These are phyloP conservation scores for Royoungia palumana DNA, from an alignment of 768 basidiomycete species.

Conservation along the genomic window DNA sequence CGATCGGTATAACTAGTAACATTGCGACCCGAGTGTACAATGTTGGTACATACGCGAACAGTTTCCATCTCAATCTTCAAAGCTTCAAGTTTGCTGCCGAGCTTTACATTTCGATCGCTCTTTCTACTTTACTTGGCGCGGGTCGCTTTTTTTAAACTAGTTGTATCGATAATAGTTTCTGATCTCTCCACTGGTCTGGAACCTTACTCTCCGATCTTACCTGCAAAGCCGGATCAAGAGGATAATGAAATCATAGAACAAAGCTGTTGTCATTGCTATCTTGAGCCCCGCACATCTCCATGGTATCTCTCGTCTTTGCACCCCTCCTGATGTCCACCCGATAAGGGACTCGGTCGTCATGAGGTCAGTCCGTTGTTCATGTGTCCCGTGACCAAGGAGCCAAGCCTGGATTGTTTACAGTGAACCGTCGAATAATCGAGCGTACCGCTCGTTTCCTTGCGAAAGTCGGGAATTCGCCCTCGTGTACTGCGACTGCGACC, in stretches of 20 bases:
- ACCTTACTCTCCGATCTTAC: constrained; percentile 62
- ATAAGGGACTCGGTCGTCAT: constrained; percentile 57
- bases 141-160: constrained; percentile 40
- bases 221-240: constrained; percentile 30
- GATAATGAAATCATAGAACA: constrained; percentile 57
- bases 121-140: constrained; percentile 43
- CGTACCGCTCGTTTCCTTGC: constrained; percentile 74
- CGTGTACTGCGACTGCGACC: constrained; percentile 54
- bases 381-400: constrained; percentile 57
- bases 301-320: constrained; percentile 52
- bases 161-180: too few species aligned
- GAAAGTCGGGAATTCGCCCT: constrained; percentile 59
- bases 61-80: not conserved
- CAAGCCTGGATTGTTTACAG: constrained; percentile 22
- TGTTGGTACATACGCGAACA: too few species aligned
- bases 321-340: constrained; percentile 35
- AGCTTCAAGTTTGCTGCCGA: constrained; percentile 12
- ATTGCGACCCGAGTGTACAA: too few species aligned
- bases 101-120: constrained; percentile 29
- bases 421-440: constrained; percentile 46
- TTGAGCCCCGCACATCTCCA: constrained; percentile 22
- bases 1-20: too few species aligned
- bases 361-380: constrained; percentile 62
- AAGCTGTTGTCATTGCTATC: constrained; percentile 50
- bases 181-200: constrained; percentile 44